Evolutionary conservation across 306 rosid species (phyloP).

Genomic region (Trifolium fragiferum): DNA sequence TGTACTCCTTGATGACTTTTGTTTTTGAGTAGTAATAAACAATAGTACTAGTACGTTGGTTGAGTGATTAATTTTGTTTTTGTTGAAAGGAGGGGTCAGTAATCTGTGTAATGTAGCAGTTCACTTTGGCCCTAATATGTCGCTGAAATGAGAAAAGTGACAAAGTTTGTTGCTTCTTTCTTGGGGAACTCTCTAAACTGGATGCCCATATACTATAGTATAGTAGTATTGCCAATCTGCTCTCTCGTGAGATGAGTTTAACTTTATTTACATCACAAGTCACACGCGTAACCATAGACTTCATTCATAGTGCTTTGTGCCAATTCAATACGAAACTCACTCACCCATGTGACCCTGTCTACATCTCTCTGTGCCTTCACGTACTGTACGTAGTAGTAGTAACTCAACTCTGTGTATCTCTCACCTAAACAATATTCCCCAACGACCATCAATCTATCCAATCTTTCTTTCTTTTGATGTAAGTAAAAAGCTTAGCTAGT

Average conservation of each 20-base stretch:
- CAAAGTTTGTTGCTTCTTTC: slow-evolving; percentile 43
- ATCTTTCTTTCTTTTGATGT: too few relatives aligned
- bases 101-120: not conserved
- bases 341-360: slow-evolving; percentile 13
- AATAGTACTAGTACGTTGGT: not conserved
- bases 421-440: slow-evolving; percentile 13
- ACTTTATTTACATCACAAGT: slow-evolving; percentile 2
- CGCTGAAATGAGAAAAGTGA: slow-evolving; percentile 38
- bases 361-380: not conserved
- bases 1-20: too few relatives aligned
- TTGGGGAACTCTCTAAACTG: slow-evolving; percentile 34
- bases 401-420: not conserved
- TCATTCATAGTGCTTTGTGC: slow-evolving; percentile 41
- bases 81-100: not conserved
- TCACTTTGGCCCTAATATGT: slow-evolving; percentile 8
- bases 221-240: not conserved
- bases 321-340: not conserved
- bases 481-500: too few relatives aligned
- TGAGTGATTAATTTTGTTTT: not conserved
- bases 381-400: not conserved
- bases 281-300: slow-evolving; percentile 29
- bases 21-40: not conserved
- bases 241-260: slow-evolving; percentile 8
- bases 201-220: not conserved
- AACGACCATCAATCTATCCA: not conserved